phyloP scores from a whole-genome alignment of 208 protist species.

The Leptomonas seymouri region DNA sequence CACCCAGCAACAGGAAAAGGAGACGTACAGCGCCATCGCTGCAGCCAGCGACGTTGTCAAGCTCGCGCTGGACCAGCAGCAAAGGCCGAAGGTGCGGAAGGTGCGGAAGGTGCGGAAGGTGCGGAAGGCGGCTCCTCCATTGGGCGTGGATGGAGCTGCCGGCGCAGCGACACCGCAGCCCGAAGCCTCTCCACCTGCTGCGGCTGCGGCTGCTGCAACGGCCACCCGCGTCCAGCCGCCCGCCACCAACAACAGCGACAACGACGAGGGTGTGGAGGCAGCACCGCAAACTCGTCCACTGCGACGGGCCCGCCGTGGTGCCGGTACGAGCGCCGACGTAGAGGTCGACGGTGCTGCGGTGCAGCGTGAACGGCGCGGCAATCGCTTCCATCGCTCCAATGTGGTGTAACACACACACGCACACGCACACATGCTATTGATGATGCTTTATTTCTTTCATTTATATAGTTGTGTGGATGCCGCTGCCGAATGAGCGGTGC shows the following conservation, averaged over 20 bases:
- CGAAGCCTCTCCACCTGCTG: background rate
- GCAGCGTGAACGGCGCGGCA: conserved; percentile 37
- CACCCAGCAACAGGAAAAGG: conserved; percentile 17
- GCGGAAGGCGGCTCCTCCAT: background rate
- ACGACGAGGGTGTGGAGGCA: conserved; percentile 5
- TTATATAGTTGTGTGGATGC: background rate
- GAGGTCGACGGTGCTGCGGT: conserved; percentile 8
- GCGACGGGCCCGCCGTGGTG: conserved; percentile 13
- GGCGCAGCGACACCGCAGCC: background rate
- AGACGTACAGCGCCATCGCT: conserved; percentile 12
- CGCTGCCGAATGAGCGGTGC: too few species aligned
- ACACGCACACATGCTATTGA: background rate
- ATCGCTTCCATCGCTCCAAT: conserved; percentile 36
- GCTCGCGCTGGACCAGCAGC: conserved; percentile 34
- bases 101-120: conserved; percentile 6
- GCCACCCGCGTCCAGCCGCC: too few species aligned
- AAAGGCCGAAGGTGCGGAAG: conserved; percentile 21
- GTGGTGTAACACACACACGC: conserved; percentile 18
- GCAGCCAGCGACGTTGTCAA: conserved; percentile 27
- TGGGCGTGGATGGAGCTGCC: background rate
- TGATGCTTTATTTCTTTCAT: background rate
- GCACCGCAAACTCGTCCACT: background rate
- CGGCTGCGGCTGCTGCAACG: background rate
- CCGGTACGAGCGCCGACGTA: background rate
- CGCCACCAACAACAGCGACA: background rate